Conservation (phyloP, 176 grass and related monocot genomes). For the Oropetium thomaeum region DNA sequence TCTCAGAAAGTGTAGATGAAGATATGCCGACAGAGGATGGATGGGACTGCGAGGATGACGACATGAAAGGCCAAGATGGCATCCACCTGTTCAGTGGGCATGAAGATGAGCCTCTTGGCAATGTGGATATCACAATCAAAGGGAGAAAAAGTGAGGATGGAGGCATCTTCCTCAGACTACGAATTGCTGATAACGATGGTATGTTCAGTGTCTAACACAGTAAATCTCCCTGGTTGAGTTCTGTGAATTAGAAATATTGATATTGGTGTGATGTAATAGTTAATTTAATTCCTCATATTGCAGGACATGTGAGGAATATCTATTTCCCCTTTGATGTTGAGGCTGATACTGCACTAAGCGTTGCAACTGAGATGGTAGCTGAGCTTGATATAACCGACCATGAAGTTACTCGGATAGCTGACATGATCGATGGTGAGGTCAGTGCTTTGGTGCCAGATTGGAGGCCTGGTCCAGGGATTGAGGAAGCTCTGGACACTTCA, state of each 20-base stretch:
- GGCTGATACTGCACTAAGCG: conserved; percentile 73
- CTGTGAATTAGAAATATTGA: background rate
- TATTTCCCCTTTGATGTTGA: conserved; percentile 84
- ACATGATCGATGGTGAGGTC: conserved; percentile 91
- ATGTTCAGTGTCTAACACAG: conserved; percentile 15
- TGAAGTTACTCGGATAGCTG: conserved; percentile 87
- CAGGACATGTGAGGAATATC: conserved; percentile 74
- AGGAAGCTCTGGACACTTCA: conserved; percentile 47
- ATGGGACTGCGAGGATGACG: conserved; percentile 53
- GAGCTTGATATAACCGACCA: conserved; percentile 92
- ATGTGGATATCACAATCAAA: conserved; percentile 82
- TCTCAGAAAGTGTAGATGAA: conserved; percentile 48
- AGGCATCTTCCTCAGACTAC: conserved; percentile 66
- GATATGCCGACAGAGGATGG: conserved; percentile 42
- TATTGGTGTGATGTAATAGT: background rate
- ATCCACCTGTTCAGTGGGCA: conserved; percentile 75
- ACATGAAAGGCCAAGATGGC: conserved; percentile 53
- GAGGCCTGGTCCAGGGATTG: conserved; percentile 78
- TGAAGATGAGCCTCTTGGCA: conserved; percentile 59
- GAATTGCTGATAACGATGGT: conserved; percentile 82
- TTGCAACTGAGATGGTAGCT: conserved; percentile 83
- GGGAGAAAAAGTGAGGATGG: conserved; percentile 79
- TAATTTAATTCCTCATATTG: conserved; percentile 36
- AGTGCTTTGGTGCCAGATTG: conserved; percentile 74
- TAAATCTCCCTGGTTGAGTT: conserved; percentile 15